These are phyloP conservation scores for Plantago lanceolata DNA, from an alignment of 305 asterid species.

Conservation along the genomic window DNA sequence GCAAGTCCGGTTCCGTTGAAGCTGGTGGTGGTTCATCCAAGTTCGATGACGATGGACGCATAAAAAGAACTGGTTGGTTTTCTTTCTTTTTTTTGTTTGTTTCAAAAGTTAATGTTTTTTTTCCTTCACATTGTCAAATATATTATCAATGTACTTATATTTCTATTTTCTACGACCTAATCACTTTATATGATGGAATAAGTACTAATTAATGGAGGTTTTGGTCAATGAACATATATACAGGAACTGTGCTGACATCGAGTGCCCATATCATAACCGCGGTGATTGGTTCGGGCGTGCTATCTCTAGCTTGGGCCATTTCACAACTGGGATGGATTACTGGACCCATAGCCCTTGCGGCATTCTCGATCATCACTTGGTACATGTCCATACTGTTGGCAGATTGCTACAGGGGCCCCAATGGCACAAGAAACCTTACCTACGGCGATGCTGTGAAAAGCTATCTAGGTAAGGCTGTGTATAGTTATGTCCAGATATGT, in stretches of 20 bases:
- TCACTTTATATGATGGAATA: no score
- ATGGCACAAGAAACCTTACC: constrained; percentile 46
- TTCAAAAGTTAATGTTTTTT: no score
- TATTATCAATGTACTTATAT: no score
- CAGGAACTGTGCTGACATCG: constrained; percentile 40
- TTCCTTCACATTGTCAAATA: no score
- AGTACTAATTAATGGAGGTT: no score
- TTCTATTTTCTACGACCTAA: no score
- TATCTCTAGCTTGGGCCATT: constrained; percentile 65
- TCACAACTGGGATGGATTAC: constrained; percentile 72
- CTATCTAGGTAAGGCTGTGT: constrained; percentile 50
- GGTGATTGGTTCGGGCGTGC: constrained; percentile 67
- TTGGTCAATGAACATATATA: no score
- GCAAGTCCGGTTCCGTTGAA: no score
- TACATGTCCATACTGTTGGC: constrained; percentile 48
- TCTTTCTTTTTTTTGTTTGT: neutral
- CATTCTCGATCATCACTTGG: constrained; percentile 51
- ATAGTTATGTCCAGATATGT: no score
- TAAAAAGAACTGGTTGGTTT: constrained; percentile 46
- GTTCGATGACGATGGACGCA: constrained; percentile 62
- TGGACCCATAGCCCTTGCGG: constrained; percentile 39
- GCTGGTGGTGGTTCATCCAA: constrained; percentile 20
- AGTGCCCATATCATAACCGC: constrained; percentile 63
- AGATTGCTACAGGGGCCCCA: constrained; percentile 43
- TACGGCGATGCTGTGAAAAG: constrained; percentile 49